phyloP scores from a whole-genome alignment of 2,329 filamentous ascomycete genomes.

The Lecanicillium sp. region DNA sequence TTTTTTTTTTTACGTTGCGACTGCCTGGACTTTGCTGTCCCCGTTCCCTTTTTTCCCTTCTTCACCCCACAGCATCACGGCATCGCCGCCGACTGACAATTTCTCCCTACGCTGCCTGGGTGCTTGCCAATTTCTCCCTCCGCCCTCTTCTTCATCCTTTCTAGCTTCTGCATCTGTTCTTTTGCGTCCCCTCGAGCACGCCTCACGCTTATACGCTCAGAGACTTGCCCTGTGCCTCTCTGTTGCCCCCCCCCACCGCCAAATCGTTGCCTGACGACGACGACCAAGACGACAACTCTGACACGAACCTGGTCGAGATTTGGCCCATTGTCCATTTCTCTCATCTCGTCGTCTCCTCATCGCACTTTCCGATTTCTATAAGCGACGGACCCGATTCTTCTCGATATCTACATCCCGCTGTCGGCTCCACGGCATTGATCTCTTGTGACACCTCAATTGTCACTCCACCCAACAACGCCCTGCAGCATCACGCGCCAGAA shows the following conservation, averaged over 20 bases:
- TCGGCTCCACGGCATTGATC: slow-evolving; percentile 6
- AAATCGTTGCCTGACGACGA: slow-evolving; percentile 13
- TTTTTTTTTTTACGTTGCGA: slow-evolving; percentile 17
- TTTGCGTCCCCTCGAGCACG: slow-evolving; percentile 10
- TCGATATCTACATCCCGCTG: slow-evolving; percentile 10
- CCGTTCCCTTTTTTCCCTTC: slow-evolving; percentile 22
- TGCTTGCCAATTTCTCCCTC: slow-evolving; percentile 19
- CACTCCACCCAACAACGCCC: slow-evolving; percentile 8
- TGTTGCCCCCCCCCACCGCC: slow-evolving; percentile 13
- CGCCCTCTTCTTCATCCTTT: slow-evolving; percentile 17
- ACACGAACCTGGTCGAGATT: not conserved
- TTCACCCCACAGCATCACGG: slow-evolving; percentile 24
- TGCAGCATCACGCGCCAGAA: slow-evolving; percentile 14
- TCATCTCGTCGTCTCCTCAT: slow-evolving; percentile 1
- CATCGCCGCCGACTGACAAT: slow-evolving; percentile 21
- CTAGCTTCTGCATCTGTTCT: slow-evolving; percentile 12
- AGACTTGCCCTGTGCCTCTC: slow-evolving; percentile 2
- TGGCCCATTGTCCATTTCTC: slow-evolving; percentile 9
- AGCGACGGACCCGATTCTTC: slow-evolving; percentile 7
- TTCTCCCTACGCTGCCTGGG: slow-evolving; percentile 15
- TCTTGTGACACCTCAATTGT: slow-evolving; percentile 1
- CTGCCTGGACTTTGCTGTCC: slow-evolving; percentile 18
- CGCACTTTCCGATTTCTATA: slow-evolving; percentile 8
- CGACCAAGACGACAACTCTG: not conserved
- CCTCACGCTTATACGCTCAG: slow-evolving; percentile 11